Evolutionary conservation across 805 yeast species (phyloP), one percentile per base, ranked within the genome.

Genomic region (Ogataea haglerorum): DNA sequence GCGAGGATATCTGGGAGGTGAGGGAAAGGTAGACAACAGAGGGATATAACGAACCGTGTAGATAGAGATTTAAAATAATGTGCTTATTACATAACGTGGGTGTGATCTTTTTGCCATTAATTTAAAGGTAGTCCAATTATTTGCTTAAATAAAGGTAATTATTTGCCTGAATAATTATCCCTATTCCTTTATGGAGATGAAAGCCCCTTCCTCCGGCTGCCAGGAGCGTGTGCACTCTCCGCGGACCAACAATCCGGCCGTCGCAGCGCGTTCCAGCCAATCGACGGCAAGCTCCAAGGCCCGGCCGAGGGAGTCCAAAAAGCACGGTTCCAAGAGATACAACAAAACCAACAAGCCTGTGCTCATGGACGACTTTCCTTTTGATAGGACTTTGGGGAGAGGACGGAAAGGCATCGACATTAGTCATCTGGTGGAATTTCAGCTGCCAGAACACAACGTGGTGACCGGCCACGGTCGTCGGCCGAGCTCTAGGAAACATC

Each of bases 1-100:
- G 91, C 38, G 96, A 90, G 58, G 91, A 85, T 55, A 71, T 91
- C 7, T 91, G 98, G 98, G 76, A 75, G 38, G 51, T 63, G 8
- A 47, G 54, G 31, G 47, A 33, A 10, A 17, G 34, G 21, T 23
- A 14, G 21, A 6, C 21, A 7, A 19, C 21, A 19, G 21, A 19
- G 9, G 9, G 21, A 7, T 9, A 19, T 19, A 19, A 7, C 6
- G 21, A 9, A 19, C 21, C 21, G 21, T 38, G 42, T 38, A 38
- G 28, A 38, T 38, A 38, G 10, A n/a, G n/a, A 25, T 8, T 1
- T 17, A 16, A 36, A 21, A 22, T 30, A 22, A 23, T 23, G 16
- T 17, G n/a, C 17, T 24, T 24, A 24, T 24, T 24, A 24, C 27
- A 24, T 24, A 24, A 24, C 27, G 14, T 24, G 27, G 19, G 19